A percentile compares a stretch with the other conserved stretches of the same genome.
Conservation (phyloP, 495 filamentous ascomycete species). For the Aspergillus funiculosus region DNA sequence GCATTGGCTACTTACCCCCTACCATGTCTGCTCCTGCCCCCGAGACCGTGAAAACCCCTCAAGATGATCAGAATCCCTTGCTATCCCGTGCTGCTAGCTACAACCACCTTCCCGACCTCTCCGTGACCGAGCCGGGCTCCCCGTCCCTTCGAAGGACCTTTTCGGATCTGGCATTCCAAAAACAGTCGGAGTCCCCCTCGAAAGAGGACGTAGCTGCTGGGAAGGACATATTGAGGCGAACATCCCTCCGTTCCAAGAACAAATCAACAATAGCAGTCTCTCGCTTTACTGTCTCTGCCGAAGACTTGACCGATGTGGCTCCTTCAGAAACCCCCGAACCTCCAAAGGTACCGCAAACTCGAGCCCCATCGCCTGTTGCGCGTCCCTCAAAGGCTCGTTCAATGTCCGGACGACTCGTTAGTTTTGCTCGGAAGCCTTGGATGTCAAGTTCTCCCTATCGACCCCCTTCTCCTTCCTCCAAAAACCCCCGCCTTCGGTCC, state of each 20-base stretch:
- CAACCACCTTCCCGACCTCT: constrained; percentile 34
- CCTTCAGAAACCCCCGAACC: constrained; percentile 15
- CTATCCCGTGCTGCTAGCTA: constrained; percentile 41
- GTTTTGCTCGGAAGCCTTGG: constrained; percentile 64
- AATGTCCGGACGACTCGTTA: constrained; percentile 61
- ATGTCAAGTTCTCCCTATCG: constrained; percentile 54
- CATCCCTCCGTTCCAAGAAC: constrained; percentile 38
- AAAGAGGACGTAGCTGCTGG: constrained; percentile 43
- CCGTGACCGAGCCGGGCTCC: constrained; percentile 18
- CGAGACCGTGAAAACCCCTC: constrained; percentile 22
- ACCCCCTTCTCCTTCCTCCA: constrained; percentile 54
- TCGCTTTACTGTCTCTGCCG: constrained; percentile 35
- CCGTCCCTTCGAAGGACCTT: constrained; percentile 40
- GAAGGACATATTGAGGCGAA: constrained; percentile 43
- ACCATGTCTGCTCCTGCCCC: constrained; percentile 34
- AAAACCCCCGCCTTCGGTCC: constrained; percentile 34
- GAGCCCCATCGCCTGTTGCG: constrained; percentile 34
- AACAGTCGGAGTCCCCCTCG: constrained; percentile 32
- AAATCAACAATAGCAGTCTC: constrained; percentile 32
- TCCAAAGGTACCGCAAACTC: constrained; percentile 28
- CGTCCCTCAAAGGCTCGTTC: constrained; percentile 44
- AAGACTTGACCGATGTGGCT: constrained; percentile 30
- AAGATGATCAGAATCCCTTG: constrained; percentile 26
- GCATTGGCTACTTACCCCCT: constrained; percentile 15
- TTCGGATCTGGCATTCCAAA: constrained; percentile 37